A percentile compares a stretch with the other conserved stretches of the same genome.
Conservation (phyloP, 2,329 filamentous ascomycete genomes). For the Diplodia scrobiculata region DNA sequence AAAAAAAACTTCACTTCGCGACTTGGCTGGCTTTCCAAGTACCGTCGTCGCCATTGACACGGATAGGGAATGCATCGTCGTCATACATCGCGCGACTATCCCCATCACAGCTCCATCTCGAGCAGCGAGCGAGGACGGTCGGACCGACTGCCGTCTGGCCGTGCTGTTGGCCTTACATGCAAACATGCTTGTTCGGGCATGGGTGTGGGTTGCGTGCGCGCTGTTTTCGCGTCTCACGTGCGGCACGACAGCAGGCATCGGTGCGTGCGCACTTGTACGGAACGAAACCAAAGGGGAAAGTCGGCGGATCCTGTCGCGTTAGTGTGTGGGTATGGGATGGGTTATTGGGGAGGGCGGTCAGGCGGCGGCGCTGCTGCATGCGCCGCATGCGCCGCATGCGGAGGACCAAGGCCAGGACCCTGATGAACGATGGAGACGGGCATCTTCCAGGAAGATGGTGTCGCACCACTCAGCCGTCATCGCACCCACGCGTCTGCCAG, state of each 20-base stretch:
- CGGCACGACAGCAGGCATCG: not conserved
- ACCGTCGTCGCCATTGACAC: not conserved
- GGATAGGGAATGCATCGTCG: not conserved
- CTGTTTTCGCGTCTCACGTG: conserved; percentile 13
- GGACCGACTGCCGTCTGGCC: conserved; percentile 9
- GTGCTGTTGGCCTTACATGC: conserved; percentile 23
- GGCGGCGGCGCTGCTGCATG: not conserved
- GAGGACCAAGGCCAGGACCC: conserved; percentile 5
- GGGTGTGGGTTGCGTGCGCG: conserved; percentile 3
- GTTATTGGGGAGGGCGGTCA: conserved; percentile 4
- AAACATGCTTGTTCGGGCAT: conserved; percentile 6
- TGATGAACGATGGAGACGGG: conserved; percentile 10
- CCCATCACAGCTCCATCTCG: conserved; percentile 3
- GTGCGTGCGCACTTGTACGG: conserved; percentile 3
- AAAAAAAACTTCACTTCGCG: not conserved
- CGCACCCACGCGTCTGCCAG: not conserved
- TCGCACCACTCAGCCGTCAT: not conserved
- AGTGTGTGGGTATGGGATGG: not conserved
- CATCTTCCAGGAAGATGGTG: conserved; percentile 7
- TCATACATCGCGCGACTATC: conserved; percentile 14
- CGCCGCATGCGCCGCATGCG: not conserved
- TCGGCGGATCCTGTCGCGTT: not conserved
- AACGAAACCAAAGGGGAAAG: conserved; percentile 4
- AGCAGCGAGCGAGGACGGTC: conserved; percentile 1
- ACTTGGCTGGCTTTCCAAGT: not conserved